Evolutionary conservation across 2,329 filamentous ascomycete species (phyloP), one percentile per base, ranked within the genome.

Genomic region (Fusarium marasasianum): DNA sequence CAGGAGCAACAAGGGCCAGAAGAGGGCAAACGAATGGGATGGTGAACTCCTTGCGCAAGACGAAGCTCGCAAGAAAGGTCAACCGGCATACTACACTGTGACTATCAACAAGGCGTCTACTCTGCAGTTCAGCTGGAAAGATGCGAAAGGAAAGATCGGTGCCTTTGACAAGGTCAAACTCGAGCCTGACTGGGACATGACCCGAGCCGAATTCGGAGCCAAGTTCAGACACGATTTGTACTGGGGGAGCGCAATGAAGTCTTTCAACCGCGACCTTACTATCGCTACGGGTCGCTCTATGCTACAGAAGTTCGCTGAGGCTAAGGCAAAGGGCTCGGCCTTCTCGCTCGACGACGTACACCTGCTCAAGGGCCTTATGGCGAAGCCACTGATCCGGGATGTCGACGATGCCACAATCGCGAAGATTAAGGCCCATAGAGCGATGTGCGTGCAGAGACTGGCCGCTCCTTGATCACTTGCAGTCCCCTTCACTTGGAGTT

Each of bases 41-140:
- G 13, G 12, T 47, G 26, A 29, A 22, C 44, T 29, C 0, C 6
- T 15, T 0, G 8, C 22, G 5, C 18, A 29, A 20, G 5, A 15
- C 18, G 18, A 47, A 29, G 44, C 44, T 47, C 44, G 26, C 44
- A 29, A 31, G 26, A 48, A 48, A 48, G 26, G 45, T 14, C 45
- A 48, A 48, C 9, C 45, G 18, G 26, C 45, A 29, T 22, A 29
- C 3, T 29, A 22, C 45, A 48, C 26, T 22, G 13, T 29, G 0
- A 48, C 26, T 48, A 10, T 48, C 11, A 22, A 48, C 20, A 48
- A 48, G 26, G 20, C 9, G 13, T 8, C 4, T 48, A 4, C 26
- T 31, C 26, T 31, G 14, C 20, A 22, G 20, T 48, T 48, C 45
- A 22, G 20, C 15, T 48, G 9, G 20, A 48, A 48, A 48, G 20